Percentiles rank a stretch among this genome's conserved stretches.
These are phyloP conservation scores for Microcyclospora tardicrescens DNA, from an alignment of 2,329 filamentous ascomycete species.

Conservation along the genomic window DNA sequence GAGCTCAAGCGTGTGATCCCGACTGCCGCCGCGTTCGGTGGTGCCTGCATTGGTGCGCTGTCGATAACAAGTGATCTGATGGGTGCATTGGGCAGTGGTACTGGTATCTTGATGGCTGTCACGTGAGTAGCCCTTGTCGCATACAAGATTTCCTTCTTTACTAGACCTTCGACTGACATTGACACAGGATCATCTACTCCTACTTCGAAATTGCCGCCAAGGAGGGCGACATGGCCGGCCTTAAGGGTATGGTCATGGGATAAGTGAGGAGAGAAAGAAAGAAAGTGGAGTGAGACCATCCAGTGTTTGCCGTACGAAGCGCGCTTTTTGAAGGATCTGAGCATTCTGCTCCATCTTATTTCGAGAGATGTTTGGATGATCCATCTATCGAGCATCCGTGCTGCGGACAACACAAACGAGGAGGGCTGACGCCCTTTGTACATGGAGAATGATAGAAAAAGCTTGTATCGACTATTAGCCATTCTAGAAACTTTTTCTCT, in stretches of 20 bases:
- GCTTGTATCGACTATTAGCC: no score
- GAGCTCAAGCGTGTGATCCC: slow-evolving; percentile 99
- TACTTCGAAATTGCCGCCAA: slow-evolving; percentile 99
- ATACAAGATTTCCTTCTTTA: not conserved
- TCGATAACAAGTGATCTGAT: slow-evolving; percentile 92
- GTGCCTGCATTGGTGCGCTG: slow-evolving; percentile 95
- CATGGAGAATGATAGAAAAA: no score
- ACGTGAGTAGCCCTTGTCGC: slow-evolving; percentile 56
- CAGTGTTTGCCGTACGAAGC: no score
- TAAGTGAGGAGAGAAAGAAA: slow-evolving; percentile 1
- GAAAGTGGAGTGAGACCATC: no score
- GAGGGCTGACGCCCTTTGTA: no score
- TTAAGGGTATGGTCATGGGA: slow-evolving; percentile 54
- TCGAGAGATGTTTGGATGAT: no score
- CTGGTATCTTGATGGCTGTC: slow-evolving; percentile 93
- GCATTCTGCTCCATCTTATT: no score
- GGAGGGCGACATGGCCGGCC: slow-evolving; percentile 82
- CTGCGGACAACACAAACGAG: no score
- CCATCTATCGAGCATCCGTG: no score
- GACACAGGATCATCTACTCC: slow-evolving; percentile 84
- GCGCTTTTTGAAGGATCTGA: no score
- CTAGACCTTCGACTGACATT: slow-evolving; percentile 14
- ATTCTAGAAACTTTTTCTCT: no score
- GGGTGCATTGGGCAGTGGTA: slow-evolving; percentile 89
- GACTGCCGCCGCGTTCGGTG: slow-evolving; percentile 93